Percentiles rank a stretch among this genome's conserved stretches.
Evolutionary conservation across 2,329 filamentous ascomycete genomes (phyloP).

Genomic region (Capronia americana): DNA sequence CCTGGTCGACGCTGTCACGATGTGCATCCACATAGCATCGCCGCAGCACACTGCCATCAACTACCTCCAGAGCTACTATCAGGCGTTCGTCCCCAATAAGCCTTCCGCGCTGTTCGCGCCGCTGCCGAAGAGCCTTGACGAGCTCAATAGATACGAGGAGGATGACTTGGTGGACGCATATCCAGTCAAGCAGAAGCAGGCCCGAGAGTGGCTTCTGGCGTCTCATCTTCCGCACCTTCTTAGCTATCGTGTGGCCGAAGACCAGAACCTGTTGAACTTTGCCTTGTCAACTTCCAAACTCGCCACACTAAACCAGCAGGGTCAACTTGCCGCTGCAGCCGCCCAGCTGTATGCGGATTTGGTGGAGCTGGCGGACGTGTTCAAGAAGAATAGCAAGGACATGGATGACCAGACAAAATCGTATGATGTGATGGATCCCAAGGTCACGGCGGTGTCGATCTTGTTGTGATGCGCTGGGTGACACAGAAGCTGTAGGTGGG

Average conservation of each 20-base stretch:
- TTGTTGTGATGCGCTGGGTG: conserved; percentile 26
- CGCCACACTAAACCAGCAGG: conserved; percentile 26
- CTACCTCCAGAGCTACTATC: conserved; percentile 60
- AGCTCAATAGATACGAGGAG: conserved; percentile 43
- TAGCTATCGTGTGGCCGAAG: conserved; percentile 51
- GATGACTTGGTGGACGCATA: conserved; percentile 49
- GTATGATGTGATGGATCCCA: conserved; percentile 34
- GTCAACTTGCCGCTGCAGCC: conserved; percentile 14
- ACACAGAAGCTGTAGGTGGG: background rate
- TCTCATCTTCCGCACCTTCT: conserved; percentile 56
- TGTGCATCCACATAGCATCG: conserved; percentile 61
- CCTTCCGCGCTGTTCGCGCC: conserved; percentile 28
- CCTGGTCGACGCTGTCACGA: conserved; percentile 56
- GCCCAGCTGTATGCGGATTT: conserved; percentile 26
- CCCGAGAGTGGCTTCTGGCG: conserved; percentile 55
- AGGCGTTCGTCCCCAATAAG: conserved; percentile 56
- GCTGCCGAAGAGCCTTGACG: conserved; percentile 13
- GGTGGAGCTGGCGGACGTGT: conserved; percentile 5
- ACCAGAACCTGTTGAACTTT: conserved; percentile 52
- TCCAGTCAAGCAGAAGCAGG: conserved; percentile 50
- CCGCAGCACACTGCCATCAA: conserved; percentile 60
- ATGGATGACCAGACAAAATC: conserved; percentile 21
- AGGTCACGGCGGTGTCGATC: conserved; percentile 31
- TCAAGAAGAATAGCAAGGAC: conserved; percentile 20
- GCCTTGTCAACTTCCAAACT: conserved; percentile 39